Base-by-base conservation (phyloP, 2,329 filamentous ascomycete species). In the Diaporthe humulicola region DNA sequence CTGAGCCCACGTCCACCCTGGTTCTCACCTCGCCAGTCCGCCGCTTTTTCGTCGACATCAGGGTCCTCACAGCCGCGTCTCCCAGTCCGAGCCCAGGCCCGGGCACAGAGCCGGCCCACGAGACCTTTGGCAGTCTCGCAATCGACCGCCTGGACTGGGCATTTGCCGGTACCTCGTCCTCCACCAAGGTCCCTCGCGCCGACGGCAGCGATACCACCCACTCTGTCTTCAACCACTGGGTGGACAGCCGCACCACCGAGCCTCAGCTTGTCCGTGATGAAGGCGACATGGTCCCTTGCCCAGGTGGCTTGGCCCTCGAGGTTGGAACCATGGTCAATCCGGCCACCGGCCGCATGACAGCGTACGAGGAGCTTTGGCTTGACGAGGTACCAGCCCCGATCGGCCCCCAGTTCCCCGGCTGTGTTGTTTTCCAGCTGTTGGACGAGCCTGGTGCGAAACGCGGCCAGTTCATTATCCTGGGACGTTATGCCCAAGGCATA, bases 311-410 rank as follows among this genome's bases (percentile, higher is more conserved):
- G 19, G 84, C 86, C 10, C 81, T 92, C 7, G 92, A 94, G 80
- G 88, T 83, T 57, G 92, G 92, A 0, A 78, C 78, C 17, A 93
- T 93, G 88, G 82, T 87, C 15, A 91, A 93, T 77, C 90, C 90
- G 0, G 84, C 82, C 0, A 90, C 89, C 1, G 88, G 88, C 0
- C 56, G 79, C 0, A 81, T 86, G 52, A 87, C 87, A 14, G 82
- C 83, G 1, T 95, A 95, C 77, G 92, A 94, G 80, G 93, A 95
- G 81, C 80, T 93, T 3, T 94, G 93, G 93, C 81, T 83, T 2
- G 89, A 91, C 56, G 81, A 85, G 3, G 78, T 82, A 3, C 78
- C 81, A 8, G 74, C 30, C 45, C 71, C 69, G 4, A 60, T 17
- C n/a, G 36, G 58, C 56, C 70, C 71, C 48, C 12, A 40, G 75